phyloP scores from a whole-genome alignment of 208 protist genomes.

The Wallacemonas sp. region DNA sequence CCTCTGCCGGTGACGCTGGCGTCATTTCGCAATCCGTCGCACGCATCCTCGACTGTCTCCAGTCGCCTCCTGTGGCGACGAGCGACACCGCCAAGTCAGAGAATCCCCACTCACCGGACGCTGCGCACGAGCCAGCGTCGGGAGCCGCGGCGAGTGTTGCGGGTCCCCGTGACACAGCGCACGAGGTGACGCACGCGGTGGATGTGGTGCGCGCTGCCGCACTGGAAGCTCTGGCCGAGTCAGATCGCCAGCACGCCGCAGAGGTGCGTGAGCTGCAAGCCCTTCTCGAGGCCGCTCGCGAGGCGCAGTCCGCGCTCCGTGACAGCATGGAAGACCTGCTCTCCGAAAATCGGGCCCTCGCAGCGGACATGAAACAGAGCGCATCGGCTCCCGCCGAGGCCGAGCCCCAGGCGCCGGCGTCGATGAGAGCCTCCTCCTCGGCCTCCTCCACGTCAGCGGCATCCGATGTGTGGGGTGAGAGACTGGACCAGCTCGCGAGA shows the following conservation, averaged over 20 bases:
- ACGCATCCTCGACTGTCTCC: no score
- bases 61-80: no score
- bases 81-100: no score
- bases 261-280: slow-evolving; percentile 10
- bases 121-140: no score
- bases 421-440: not conserved
- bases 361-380: slow-evolving; percentile 12
- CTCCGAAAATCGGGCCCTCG: slow-evolving; percentile 19
- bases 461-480: slow-evolving; percentile 1
- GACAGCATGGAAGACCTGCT: slow-evolving; percentile 22
- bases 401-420: not conserved
- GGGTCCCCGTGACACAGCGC: not conserved
- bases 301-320: slow-evolving; percentile 14
- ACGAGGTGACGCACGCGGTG: slow-evolving; percentile 11
- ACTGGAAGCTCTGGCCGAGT: not conserved
- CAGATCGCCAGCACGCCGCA: not conserved
- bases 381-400: no score
- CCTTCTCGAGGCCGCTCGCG: slow-evolving; percentile 7
- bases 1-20: no score
- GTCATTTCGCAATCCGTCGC: no score
- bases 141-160: not conserved
- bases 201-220: slow-evolving; percentile 25
- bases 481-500: slow-evolving; percentile 14
- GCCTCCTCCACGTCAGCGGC: not conserved
- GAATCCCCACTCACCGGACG: no score